Evolutionary conservation across 768 basidiomycete species (phyloP).

Genomic region (Agrocybe praecox): DNA sequence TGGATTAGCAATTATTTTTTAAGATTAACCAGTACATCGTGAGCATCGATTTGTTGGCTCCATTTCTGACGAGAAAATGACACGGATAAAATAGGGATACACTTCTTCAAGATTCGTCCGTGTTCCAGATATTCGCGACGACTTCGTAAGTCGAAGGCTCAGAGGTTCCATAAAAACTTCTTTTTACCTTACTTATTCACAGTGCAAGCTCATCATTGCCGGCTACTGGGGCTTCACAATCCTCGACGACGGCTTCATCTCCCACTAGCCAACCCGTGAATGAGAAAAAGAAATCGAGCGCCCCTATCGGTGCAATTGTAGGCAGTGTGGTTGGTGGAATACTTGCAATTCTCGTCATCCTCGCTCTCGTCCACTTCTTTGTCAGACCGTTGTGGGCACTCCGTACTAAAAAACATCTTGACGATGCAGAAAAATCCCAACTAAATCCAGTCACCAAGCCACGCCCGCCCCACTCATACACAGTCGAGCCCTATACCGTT

Average conservation of each 20-base stretch:
- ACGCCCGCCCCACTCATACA: neutral
- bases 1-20: neutral
- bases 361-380: neutral
- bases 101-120: neutral
- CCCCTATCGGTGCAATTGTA: neutral
- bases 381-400: neutral
- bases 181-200: neutral
- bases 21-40: neutral
- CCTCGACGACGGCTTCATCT: neutral
- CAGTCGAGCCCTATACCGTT: too few relatives aligned
- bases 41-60: neutral
- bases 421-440: neutral
- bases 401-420: neutral
- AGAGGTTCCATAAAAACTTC: too few relatives aligned
- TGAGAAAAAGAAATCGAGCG: neutral
- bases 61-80: neutral
- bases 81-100: neutral
- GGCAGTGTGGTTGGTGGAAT: neutral
- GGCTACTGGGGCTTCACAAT: neutral
- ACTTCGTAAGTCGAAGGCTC: neutral
- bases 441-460: neutral
- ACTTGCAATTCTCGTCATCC: neutral
- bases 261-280: neutral
- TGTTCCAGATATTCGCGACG: neutral
- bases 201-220: neutral